Evolutionary conservation across 2,329 filamentous ascomycete species (phyloP).

Genomic region (Penicillium sp.): DNA sequence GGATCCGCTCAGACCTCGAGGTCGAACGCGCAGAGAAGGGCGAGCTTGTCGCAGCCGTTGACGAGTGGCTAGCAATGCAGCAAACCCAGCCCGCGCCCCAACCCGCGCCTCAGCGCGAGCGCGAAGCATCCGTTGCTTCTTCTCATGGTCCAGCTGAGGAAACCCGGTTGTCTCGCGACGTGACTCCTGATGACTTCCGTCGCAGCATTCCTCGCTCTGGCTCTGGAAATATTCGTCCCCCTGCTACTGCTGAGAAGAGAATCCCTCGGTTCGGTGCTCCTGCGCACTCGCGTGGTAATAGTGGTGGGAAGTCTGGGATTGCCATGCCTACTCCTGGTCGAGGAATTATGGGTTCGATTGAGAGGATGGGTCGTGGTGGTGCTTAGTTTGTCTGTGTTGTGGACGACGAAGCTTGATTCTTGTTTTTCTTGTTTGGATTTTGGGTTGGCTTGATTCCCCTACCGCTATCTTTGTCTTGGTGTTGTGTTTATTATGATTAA

Average conservation of each 20-base stretch:
- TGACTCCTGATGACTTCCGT: constrained; percentile 21
- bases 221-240: constrained; percentile 34
- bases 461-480: background rate
- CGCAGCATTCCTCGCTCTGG: constrained; percentile 28
- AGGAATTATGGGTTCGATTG: constrained; percentile 81
- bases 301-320: constrained; percentile 39
- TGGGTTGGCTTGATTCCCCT: background rate
- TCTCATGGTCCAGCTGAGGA: constrained; percentile 11
- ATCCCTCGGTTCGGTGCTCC: constrained; percentile 35
- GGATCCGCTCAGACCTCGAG: constrained; percentile 60
- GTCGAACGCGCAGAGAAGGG: constrained; percentile 53
- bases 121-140: constrained; percentile 22
- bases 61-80: constrained; percentile 49
- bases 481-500: background rate
- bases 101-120: constrained; percentile 11
- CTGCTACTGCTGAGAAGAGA: constrained; percentile 33
- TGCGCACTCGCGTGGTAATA: constrained; percentile 36
- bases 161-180: constrained; percentile 15
- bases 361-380: constrained; percentile 72
- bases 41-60: constrained; percentile 49
- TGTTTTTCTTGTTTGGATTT: background rate
- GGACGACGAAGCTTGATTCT: background rate
- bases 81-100: constrained; percentile 21
- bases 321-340: constrained; percentile 49
- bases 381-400: constrained; percentile 11